A percentile compares a stretch with the other conserved stretches of the same genome.
Conservation (phyloP, 2,329 filamentous ascomycete species). For the Rugonectria rugulosa region DNA sequence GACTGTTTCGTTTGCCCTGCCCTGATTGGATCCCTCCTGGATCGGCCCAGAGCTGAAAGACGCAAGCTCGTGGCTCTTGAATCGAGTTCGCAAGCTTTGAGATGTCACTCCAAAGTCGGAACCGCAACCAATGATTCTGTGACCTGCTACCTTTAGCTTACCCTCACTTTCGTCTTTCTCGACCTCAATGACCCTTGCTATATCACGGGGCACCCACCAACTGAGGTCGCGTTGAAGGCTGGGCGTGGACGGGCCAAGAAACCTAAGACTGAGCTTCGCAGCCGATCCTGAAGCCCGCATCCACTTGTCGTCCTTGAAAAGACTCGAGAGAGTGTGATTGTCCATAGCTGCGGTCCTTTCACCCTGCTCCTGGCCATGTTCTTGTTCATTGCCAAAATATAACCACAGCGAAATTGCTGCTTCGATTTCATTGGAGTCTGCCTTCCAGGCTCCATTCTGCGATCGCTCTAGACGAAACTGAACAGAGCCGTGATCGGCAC, state of each 20-base stretch:
- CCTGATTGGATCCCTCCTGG: slow-evolving; percentile 5
- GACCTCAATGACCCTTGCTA: slow-evolving; percentile 18
- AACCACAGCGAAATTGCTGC: slow-evolving; percentile 43
- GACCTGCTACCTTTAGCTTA: background rate
- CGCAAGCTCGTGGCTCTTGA: background rate
- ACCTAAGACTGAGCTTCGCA: slow-evolving; percentile 11
- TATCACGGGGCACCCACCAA: slow-evolving; percentile 28
- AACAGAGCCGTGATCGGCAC: background rate
- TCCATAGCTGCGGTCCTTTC: background rate
- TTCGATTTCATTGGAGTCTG: slow-evolving; percentile 33
- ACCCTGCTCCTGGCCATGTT: background rate
- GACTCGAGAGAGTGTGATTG: too few relatives aligned
- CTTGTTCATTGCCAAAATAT: slow-evolving; percentile 27
- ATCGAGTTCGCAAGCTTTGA: too few relatives aligned
- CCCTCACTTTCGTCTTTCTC: background rate
- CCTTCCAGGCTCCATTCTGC: slow-evolving; percentile 28
- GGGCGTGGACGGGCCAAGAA: slow-evolving; percentile 22
- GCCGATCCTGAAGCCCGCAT: slow-evolving; percentile 23
- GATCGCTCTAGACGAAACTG: slow-evolving; percentile 9
- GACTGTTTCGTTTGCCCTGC: background rate
- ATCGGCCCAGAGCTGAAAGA: background rate
- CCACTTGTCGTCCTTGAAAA: slow-evolving; percentile 26
- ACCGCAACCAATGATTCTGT: background rate
- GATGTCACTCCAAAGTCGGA: too few relatives aligned
- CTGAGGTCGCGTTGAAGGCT: slow-evolving; percentile 16